Conservation (phyloP, 2,329 filamentous ascomycete species). For the Clonostachys chloroleuca region DNA sequence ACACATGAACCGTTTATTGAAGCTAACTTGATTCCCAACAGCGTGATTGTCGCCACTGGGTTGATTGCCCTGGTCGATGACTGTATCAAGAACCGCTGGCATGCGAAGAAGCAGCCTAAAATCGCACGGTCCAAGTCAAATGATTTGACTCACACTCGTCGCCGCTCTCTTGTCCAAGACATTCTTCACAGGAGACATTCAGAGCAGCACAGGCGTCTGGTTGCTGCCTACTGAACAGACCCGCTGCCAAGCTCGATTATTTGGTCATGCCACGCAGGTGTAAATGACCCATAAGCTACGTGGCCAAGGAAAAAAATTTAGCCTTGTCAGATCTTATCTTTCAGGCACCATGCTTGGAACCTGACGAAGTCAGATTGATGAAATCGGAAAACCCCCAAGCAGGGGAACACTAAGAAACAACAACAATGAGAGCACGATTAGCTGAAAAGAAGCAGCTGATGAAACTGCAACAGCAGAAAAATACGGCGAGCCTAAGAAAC, state of each 20-base stretch:
- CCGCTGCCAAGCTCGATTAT: constrained; percentile 3
- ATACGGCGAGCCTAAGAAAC: not conserved
- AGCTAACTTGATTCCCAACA: constrained; percentile 30
- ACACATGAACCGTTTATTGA: constrained; percentile 1
- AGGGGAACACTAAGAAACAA: too few species aligned
- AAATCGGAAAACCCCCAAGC: too few species aligned
- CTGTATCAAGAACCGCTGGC: constrained; percentile 79
- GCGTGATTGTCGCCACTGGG: constrained; percentile 85
- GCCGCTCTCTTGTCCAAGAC: constrained; percentile 27
- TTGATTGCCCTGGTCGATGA: constrained; percentile 87
- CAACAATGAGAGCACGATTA: too few species aligned
- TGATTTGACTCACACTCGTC: constrained; percentile 13
- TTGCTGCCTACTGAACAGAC: constrained; percentile 3
- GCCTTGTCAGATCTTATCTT: too few species aligned
- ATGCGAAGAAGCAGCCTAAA: constrained; percentile 30
- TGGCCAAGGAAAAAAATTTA: too few species aligned
- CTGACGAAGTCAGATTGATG: too few species aligned
- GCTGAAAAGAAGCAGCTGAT: too few species aligned
- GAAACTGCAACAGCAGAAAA: too few species aligned
- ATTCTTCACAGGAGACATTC: constrained; percentile 34
- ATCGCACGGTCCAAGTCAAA: constrained; percentile 15
- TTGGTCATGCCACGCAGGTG: too few species aligned
- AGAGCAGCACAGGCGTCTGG: constrained; percentile 15
- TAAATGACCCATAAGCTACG: too few species aligned
- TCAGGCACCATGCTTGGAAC: too few species aligned